Base-by-base conservation (phyloP, 805 yeast species). In the Torulaspora gathmanii region DNA sequence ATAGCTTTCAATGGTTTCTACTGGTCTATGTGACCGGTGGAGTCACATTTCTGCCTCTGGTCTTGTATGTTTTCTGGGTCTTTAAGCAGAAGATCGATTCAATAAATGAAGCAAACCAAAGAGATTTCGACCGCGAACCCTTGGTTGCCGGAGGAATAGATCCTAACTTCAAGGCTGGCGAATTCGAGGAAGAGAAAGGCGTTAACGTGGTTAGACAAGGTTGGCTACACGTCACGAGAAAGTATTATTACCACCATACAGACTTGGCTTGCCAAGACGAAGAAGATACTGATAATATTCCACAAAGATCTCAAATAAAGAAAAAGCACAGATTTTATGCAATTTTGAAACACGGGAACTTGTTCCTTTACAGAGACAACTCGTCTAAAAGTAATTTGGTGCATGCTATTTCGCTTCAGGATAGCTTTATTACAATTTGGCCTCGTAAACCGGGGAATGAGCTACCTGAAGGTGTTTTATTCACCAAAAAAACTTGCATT, bases 191-290 rank as follows among this genome's bases (percentile, higher is more conserved):
- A 54, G 64, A 67, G 10, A 65, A 68, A 31, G 95, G 93, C 3
- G 77, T 83, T 1, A 78, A 79, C 20, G 75, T 87, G 0, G 74
- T 65, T 53, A 78, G 74, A 58, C 69, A 78, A 9, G 96, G 95
- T 7, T 86, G 95, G 95, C 67, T 88, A 2, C 78, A 83, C 2
- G 90, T 90, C n/a, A 85, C 95, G 0, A 81, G 79, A 49, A 91
- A 85, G 52, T 86, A 82, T 60, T 72, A 83, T 66, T 69, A 73
- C 46, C 70, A 75, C 65, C 57, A 83, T n/a, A 50, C 58, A n/a
- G 67, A 62, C 25, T 33, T 61, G 15, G 37, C 49, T 12, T 29
- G 35, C 12, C 40, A 45, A 3, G 51, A 53, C 16, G 47, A 40
- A 29, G 54, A 39, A 38, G 52, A 68, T 10, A 56, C 60, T 2